Evolutionary conservation across 2,329 filamentous ascomycete species (phyloP).

Genomic region (Neonectria sp.): DNA sequence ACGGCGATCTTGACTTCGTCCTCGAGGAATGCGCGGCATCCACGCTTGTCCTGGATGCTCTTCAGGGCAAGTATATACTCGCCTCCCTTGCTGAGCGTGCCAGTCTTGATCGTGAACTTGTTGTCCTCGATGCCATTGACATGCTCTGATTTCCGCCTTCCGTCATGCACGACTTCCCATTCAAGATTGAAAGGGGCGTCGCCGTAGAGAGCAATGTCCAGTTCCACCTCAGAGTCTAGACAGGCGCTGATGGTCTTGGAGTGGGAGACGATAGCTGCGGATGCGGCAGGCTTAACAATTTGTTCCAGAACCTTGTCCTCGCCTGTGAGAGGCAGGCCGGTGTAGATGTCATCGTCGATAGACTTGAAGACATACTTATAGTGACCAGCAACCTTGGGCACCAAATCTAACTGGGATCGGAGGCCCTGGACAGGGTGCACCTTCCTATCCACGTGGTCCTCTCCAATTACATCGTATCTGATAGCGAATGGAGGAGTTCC

Average conservation of each 20-base stretch:
- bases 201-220: slow-evolving; percentile 82
- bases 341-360: slow-evolving; percentile 88
- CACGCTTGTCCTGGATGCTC: slow-evolving; percentile 87
- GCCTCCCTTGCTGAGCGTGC: slow-evolving; percentile 82
- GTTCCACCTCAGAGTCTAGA: slow-evolving; percentile 83
- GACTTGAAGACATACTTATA: slow-evolving; percentile 90
- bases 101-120: slow-evolving; percentile 81
- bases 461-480: slow-evolving; percentile 80
- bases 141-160: slow-evolving; percentile 81
- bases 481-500: slow-evolving; percentile 94
- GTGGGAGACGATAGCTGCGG: slow-evolving; percentile 76
- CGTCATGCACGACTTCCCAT: slow-evolving; percentile 93
- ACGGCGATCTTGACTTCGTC: slow-evolving; percentile 90
- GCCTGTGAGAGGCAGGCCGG: slow-evolving; percentile 73
- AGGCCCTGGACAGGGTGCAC: slow-evolving; percentile 76
- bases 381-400: slow-evolving; percentile 84
- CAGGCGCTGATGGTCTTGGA: slow-evolving; percentile 77
- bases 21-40: slow-evolving; percentile 88
- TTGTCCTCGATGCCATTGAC: slow-evolving; percentile 74
- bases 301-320: slow-evolving; percentile 81
- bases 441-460: slow-evolving; percentile 69
- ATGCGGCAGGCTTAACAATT: slow-evolving; percentile 92
- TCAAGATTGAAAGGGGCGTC: slow-evolving; percentile 91
- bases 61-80: slow-evolving; percentile 91
- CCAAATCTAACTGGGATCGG: slow-evolving; percentile 87